phyloP scores from a whole-genome alignment of 352 stramenopile genomes.

The Phytopythium chamaehyphon region DNA sequence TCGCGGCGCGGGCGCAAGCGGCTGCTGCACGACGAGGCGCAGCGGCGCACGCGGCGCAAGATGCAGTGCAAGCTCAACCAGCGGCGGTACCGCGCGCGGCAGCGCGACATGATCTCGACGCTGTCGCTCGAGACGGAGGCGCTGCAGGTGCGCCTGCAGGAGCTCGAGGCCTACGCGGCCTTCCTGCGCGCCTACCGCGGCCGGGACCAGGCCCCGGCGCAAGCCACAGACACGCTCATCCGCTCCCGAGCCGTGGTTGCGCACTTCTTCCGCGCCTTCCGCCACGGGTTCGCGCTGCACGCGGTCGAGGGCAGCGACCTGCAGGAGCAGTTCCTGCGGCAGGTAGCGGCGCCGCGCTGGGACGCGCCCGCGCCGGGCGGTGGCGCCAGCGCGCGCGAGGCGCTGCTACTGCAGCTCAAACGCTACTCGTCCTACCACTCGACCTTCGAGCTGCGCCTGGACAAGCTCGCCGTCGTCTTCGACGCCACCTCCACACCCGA shows the following conservation, averaged over 20 bases:
- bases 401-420: conserved; percentile 60
- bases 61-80: conserved; percentile 77
- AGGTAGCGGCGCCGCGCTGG: conserved; percentile 28
- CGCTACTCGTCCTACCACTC: conserved; percentile 69
- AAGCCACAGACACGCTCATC: conserved; percentile 5
- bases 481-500: conserved; percentile 10
- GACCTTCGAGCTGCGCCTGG: conserved; percentile 32
- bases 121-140: conserved; percentile 56
- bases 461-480: conserved; percentile 20
- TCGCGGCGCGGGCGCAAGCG: conserved; percentile 35
- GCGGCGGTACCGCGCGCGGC: conserved; percentile 56
- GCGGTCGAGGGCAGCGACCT: conserved; percentile 49
- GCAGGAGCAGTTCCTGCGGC: conserved; percentile 52
- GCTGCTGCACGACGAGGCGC: conserved; percentile 58
- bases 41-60: conserved; percentile 58
- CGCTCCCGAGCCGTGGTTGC: conserved; percentile 36
- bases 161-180: conserved; percentile 43
- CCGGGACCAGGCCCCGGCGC: too few species aligned
- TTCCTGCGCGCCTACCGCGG: conserved; percentile 34
- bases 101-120: conserved; percentile 55
- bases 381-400: conserved; percentile 28
- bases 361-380: conserved; percentile 2
- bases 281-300: conserved; percentile 58
- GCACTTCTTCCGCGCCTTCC: conserved; percentile 52
- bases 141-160: conserved; percentile 35